A percentile compares a stretch with the other conserved stretches of the same genome.
Conservation (phyloP, 179 eudicot genomes). For the Carnegiea gigantea region DNA sequence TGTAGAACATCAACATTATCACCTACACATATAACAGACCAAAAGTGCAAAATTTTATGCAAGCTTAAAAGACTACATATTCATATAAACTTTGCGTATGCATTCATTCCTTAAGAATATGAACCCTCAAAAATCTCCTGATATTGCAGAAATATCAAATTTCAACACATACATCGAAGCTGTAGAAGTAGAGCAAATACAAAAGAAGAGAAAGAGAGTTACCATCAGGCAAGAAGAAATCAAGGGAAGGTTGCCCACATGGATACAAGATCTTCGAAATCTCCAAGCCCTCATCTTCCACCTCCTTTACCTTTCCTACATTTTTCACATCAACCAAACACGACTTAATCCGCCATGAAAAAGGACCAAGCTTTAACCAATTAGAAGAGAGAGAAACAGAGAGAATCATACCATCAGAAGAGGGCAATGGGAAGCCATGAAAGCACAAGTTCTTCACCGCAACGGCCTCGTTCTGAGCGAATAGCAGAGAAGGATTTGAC, state of each 20-base stretch:
- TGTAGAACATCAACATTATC: not conserved
- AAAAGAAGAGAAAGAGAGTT: not conserved
- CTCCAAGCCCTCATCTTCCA: slow-evolving; percentile 20
- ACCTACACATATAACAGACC: not conserved
- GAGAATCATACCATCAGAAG: not conserved
- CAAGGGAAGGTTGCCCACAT: slow-evolving; percentile 31
- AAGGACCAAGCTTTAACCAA: not conserved
- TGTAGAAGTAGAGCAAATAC: not conserved
- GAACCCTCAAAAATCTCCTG: not conserved
- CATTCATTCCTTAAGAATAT: not conserved
- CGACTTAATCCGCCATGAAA: not conserved
- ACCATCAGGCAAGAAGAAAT: slow-evolving; percentile 40
- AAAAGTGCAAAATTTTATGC: not conserved
- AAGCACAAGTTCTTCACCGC: not conserved
- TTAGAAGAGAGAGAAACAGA: not conserved
- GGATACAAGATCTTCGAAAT: slow-evolving; percentile 28
- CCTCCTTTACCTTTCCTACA: slow-evolving; percentile 23
- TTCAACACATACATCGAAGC: not conserved
- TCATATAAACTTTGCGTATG: not conserved
- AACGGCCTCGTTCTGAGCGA: not conserved
- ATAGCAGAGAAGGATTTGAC: slow-evolving; percentile 7
- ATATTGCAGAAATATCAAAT: not conserved
- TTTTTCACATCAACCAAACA: slow-evolving; percentile 2
- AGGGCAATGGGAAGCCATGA: not conserved
- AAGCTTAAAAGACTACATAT: not conserved